These are phyloP conservation scores for Wickerhamomyces bovis DNA, from an alignment of 805 yeast species.

Conservation along the genomic window DNA sequence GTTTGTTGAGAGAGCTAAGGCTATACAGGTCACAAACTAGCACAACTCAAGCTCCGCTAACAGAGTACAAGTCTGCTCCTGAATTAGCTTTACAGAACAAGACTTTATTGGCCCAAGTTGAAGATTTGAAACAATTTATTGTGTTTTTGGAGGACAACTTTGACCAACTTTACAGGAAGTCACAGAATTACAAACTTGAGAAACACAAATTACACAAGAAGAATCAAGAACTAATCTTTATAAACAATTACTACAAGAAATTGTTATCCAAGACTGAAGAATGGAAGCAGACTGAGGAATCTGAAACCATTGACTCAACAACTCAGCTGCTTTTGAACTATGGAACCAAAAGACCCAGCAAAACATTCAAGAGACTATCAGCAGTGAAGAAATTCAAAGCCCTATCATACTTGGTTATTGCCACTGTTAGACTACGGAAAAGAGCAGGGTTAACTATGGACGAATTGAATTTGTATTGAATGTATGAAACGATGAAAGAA, in stretches of 20 bases:
- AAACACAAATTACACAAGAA: conserved; percentile 8
- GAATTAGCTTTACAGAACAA: conserved; percentile 6
- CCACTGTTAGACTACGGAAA: not conserved
- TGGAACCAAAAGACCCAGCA: not conserved
- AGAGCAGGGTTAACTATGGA: not conserved
- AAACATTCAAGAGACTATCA: not conserved
- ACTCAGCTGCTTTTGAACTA: conserved; percentile 2
- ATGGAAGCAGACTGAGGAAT: not conserved
- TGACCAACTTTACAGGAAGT: conserved; percentile 7
- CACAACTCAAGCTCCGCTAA: not conserved
- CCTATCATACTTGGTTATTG: not conserved
- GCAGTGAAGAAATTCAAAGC: not conserved
- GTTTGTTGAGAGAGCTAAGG: not conserved
- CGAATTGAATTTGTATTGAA: no score
- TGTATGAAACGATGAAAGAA: no score
- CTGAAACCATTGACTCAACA: conserved; percentile 3
- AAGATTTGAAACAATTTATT: conserved; percentile 15
- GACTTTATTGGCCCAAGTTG: conserved; percentile 7
- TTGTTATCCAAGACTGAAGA: not conserved
- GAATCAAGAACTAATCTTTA: conserved; percentile 8
- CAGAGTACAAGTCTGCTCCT: not conserved
- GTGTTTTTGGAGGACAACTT: conserved; percentile 16
- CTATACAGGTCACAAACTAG: not conserved
- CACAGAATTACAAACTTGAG: conserved; percentile 5
- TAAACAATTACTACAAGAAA: conserved; percentile 5